These are phyloP conservation scores for Citrus medica DNA, from an alignment of 345 rosid genomes.

Conservation along the genomic window DNA sequence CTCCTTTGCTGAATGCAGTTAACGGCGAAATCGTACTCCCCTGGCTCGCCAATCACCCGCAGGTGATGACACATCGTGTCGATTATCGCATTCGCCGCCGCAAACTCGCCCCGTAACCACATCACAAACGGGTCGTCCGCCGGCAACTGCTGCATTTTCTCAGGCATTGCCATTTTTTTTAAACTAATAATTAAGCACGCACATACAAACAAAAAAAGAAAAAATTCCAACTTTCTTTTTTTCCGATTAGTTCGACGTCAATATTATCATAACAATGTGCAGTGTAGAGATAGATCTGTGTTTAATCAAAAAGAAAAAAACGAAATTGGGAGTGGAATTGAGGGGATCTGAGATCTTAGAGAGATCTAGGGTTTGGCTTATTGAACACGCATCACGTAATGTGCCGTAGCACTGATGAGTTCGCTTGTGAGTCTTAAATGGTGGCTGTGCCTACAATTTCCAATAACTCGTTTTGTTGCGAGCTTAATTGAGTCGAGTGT, in stretches of 20 bases:
- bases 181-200: neutral
- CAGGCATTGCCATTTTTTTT: conserved; percentile 68
- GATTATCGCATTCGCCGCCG: conserved; percentile 90
- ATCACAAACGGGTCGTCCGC: conserved; percentile 79
- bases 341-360: conserved; percentile 12
- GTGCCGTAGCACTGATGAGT: neutral
- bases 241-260: neutral
- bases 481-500: neutral
- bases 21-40: conserved; percentile 63
- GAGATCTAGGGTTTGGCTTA: conserved; percentile 56
- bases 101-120: conserved; percentile 90
- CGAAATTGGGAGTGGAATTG: neutral
- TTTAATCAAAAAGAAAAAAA: neutral
- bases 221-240: neutral
- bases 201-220: neutral
- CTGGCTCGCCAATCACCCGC: conserved; percentile 54
- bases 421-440: conserved; percentile 27
- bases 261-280: neutral
- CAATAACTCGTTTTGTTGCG: neutral
- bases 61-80: conserved; percentile 74
- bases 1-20: conserved; percentile 72
- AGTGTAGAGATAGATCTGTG: neutral
- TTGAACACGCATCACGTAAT: conserved; percentile 29
- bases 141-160: conserved; percentile 71
- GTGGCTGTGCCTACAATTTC: conserved; percentile 16